Percentiles rank a stretch among this genome's conserved stretches.
phyloP scores from a whole-genome alignment of 352 stramenopile species.

The Phytophthora colocasiae region DNA sequence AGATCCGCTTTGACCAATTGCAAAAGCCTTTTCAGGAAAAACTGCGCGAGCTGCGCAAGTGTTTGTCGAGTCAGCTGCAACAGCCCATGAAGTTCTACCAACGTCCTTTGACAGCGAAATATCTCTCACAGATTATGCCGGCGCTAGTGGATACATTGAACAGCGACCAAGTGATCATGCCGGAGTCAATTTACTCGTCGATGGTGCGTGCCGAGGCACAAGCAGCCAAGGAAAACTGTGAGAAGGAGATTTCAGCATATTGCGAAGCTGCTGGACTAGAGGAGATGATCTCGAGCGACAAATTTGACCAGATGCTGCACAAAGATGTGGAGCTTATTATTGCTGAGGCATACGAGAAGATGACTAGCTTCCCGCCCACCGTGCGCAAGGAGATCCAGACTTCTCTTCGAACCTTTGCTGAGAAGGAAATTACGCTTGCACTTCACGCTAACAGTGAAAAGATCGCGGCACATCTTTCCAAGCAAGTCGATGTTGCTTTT shows the following conservation, averaged over 20 bases:
- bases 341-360: constrained; percentile 54
- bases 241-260: constrained; percentile 67
- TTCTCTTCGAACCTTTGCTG: constrained; percentile 53
- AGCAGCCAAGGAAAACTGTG: constrained; percentile 61
- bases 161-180: constrained; percentile 89
- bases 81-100: constrained; percentile 82
- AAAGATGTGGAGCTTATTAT: constrained; percentile 68
- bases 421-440: constrained; percentile 78
- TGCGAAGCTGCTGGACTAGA: constrained; percentile 72
- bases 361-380: constrained; percentile 52
- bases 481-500: constrained; percentile 64
- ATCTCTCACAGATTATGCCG: constrained; percentile 83
- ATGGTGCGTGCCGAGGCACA: constrained; percentile 85
- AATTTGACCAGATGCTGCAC: constrained; percentile 65
- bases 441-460: constrained; percentile 78
- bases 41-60: constrained; percentile 75
- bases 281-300: constrained; percentile 61
- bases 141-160: constrained; percentile 83
- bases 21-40: constrained; percentile 82
- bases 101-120: constrained; percentile 71
- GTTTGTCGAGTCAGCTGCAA: constrained; percentile 72
- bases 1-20: constrained; percentile 88
- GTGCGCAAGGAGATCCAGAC: constrained; percentile 73
- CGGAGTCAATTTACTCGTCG: constrained; percentile 89
- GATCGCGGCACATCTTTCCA: constrained; percentile 54